These are phyloP conservation scores for Solanum virginianum DNA, from an alignment of 257 asterid genomes.

Conservation along the genomic window DNA sequence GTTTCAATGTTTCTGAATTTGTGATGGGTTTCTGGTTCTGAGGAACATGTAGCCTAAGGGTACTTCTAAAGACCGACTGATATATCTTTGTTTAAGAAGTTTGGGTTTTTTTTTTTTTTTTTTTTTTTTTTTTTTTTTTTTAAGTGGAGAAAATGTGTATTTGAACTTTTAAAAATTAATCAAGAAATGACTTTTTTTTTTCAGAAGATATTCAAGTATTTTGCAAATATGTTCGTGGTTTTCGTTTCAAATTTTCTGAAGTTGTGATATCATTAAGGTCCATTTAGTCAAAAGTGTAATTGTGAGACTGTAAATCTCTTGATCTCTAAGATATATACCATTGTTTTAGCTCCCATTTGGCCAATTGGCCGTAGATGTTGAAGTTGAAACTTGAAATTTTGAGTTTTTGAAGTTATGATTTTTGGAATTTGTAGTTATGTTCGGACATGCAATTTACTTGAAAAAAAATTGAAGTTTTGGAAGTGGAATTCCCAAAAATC, in stretches of 20 bases:
- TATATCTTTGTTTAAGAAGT: neutral
- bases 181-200: neutral
- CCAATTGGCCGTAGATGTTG: too few relatives aligned
- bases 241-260: neutral
- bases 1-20: neutral
- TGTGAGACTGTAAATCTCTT: conserved; percentile 1
- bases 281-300: conserved; percentile 55
- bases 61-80: neutral
- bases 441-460: too few relatives aligned
- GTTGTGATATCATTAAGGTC: conserved; percentile 18
- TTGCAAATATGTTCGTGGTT: neutral
- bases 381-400: too few relatives aligned
- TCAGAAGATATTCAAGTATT: neutral
- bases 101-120: neutral
- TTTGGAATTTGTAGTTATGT: too few relatives aligned
- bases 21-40: neutral
- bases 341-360: neutral
- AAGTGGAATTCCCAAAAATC: too few relatives aligned
- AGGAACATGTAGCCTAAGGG: neutral
- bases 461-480: too few relatives aligned
- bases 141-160: neutral
- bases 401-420: too few relatives aligned
- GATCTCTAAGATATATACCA: neutral
- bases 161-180: neutral
- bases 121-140: too few relatives aligned